These are phyloP conservation scores for Orbilia blumenaviensis DNA, from an alignment of 2,329 filamentous ascomycete species.

Conservation along the genomic window DNA sequence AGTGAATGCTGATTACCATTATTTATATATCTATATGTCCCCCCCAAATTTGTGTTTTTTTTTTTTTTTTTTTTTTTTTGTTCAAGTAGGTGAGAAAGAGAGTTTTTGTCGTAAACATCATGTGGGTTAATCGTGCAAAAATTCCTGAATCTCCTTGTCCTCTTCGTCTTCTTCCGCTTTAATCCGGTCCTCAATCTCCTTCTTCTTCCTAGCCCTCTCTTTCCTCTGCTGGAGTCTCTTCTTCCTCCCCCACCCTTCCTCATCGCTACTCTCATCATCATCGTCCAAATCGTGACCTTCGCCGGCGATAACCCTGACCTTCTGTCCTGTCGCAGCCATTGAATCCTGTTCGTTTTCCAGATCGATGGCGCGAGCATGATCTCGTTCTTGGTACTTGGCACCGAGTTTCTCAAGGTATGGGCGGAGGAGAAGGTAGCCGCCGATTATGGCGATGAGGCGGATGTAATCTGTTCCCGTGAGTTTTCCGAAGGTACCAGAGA, in stretches of 20 bases:
- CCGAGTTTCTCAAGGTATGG: conserved; percentile 77
- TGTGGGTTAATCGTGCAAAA: conserved; percentile 63
- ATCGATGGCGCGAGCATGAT: conserved; percentile 67
- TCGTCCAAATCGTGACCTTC: conserved; percentile 72
- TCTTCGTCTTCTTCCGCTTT: conserved; percentile 31
- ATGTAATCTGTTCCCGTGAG: conserved; percentile 60
- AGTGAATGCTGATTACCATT: conserved; percentile 13
- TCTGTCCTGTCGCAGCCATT: conserved; percentile 61
- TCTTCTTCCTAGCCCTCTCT: conserved; percentile 71
- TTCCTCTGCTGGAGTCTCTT: conserved; percentile 75
- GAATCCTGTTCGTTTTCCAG: conserved; percentile 60
- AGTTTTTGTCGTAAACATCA: background rate
- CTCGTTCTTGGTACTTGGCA: conserved; percentile 70
- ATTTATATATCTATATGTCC: background rate
- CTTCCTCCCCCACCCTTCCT: conserved; percentile 72
- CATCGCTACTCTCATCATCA: conserved; percentile 65
- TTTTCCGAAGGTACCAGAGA: conserved; percentile 52
- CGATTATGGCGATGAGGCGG: conserved; percentile 75
- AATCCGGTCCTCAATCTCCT: conserved; percentile 76
- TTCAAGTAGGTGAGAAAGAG: too few species aligned
- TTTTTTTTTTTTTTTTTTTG: too few species aligned
- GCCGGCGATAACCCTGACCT: conserved; percentile 64
- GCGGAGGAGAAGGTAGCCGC: conserved; percentile 77
- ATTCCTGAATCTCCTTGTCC: conserved; percentile 42
- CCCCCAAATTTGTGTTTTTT: background rate